A percentile compares a stretch with the other conserved stretches of the same genome.
These are phyloP conservation scores for Magnusiomyces starmeri DNA, from an alignment of 1,139 yeast genomes.

Conservation along the genomic window DNA sequence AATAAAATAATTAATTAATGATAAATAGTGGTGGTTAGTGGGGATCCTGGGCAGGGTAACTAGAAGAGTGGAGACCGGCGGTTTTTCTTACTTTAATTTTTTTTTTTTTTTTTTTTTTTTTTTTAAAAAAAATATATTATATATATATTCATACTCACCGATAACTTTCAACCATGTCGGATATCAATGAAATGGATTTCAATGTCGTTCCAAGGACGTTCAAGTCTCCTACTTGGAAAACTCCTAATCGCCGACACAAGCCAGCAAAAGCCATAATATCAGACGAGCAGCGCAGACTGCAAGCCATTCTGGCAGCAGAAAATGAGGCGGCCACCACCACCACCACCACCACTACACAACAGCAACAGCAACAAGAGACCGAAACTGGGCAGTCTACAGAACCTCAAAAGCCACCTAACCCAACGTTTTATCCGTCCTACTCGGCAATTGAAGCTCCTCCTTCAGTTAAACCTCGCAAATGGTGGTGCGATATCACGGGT, in stretches of 20 bases:
- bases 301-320: not conserved
- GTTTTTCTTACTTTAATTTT: too few relatives aligned
- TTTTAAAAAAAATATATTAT: too few relatives aligned
- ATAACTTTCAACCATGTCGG: too few relatives aligned
- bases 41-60: too few relatives aligned
- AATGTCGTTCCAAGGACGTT: slow-evolving; percentile 33
- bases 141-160: too few relatives aligned
- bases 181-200: not conserved
- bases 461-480: slow-evolving; percentile 67
- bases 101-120: too few relatives aligned
- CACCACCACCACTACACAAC: slow-evolving; percentile 5
- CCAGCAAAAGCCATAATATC: slow-evolving; percentile 66
- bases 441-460: slow-evolving; percentile 75
- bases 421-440: slow-evolving; percentile 18
- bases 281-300: slow-evolving; percentile 65
- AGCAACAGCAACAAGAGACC: slow-evolving; percentile 25
- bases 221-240: slow-evolving; percentile 48
- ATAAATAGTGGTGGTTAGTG: too few relatives aligned
- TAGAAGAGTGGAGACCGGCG: too few relatives aligned
- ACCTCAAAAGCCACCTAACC: not conserved
- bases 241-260: slow-evolving; percentile 59
- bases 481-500: slow-evolving; percentile 93
- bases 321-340: slow-evolving; percentile 14
- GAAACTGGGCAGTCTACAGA: slow-evolving; percentile 22
- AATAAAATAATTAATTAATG: too few relatives aligned